These are phyloP conservation scores for Didymellaceae sp. DNA, from an alignment of 2,329 filamentous ascomycete species.

Conservation along the genomic window DNA sequence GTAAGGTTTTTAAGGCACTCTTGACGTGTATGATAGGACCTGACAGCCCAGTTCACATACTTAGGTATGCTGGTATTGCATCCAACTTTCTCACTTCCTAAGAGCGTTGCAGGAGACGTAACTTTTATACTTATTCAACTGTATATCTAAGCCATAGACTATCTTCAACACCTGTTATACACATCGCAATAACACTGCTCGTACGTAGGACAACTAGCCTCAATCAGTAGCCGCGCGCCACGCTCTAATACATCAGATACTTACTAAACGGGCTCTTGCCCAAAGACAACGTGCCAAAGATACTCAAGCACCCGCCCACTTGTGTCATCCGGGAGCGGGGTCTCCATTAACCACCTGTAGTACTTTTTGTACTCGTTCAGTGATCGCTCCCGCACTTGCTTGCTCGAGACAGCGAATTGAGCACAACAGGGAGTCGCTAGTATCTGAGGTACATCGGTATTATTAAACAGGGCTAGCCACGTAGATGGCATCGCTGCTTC, in stretches of 20 bases:
- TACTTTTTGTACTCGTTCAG: conserved; percentile 39
- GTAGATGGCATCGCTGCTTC: conserved; percentile 43
- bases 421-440: conserved; percentile 56
- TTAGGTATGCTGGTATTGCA: no score
- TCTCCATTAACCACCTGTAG: conserved; percentile 35
- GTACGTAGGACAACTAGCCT: conserved; percentile 25
- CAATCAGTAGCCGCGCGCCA: conserved; percentile 9
- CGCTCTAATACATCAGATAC: conserved; percentile 10
- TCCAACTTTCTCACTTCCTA: no score
- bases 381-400: conserved; percentile 35
- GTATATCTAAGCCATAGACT: no score
- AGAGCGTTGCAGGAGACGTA: no score
- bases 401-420: conserved; percentile 45
- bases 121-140: no score
- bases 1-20: no score
- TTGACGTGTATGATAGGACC: no score
- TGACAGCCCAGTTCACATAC: no score
- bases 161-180: conserved; percentile 19
- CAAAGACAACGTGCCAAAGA: conserved; percentile 39
- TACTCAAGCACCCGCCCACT: conserved; percentile 35
- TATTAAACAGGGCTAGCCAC: conserved; percentile 54
- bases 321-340: conserved; percentile 32
- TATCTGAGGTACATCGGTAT: conserved; percentile 44
- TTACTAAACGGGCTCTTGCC: conserved; percentile 30
- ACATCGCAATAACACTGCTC: conserved; percentile 32